Conservation (phyloP, 169 alveolate species). For the Plasmodium cynomolgi region DNA sequence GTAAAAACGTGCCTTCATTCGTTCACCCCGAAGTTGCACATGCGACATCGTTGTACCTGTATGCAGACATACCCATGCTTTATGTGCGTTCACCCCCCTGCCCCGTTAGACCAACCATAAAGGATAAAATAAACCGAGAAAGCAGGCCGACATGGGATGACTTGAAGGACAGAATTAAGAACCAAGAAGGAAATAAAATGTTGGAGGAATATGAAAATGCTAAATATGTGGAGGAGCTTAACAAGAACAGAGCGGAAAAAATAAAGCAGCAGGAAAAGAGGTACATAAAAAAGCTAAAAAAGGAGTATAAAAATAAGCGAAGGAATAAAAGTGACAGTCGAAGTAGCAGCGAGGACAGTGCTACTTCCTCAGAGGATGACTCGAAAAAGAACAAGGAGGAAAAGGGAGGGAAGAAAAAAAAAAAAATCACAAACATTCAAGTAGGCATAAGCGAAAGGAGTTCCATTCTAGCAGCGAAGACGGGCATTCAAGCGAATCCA, state of each 20-base stretch:
- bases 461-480: constrained; percentile 22
- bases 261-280: constrained; percentile 75
- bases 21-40: not conserved
- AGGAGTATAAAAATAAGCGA: constrained; percentile 60
- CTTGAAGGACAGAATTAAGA: constrained; percentile 63
- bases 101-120: constrained; percentile 56
- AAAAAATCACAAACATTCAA: not conserved
- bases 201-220: constrained; percentile 73
- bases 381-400: constrained; percentile 50
- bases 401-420: constrained; percentile 1
- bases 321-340: constrained; percentile 26
- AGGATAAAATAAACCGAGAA: constrained; percentile 70
- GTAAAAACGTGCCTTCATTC: not conserved
- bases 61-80: not conserved
- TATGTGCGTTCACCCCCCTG: not conserved
- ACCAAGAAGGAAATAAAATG: constrained; percentile 71
- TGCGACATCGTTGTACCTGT: not conserved
- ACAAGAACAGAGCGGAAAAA: constrained; percentile 65
- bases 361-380: constrained; percentile 16
- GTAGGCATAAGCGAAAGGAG: not conserved
- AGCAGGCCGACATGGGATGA: constrained; percentile 76
- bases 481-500: constrained; percentile 3
- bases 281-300: constrained; percentile 68
- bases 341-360: constrained; percentile 15
- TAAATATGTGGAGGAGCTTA: constrained; percentile 56